Conservation (phyloP, 2,329 filamentous ascomycete genomes). For the Magnaporthiopsis poae region DNA sequence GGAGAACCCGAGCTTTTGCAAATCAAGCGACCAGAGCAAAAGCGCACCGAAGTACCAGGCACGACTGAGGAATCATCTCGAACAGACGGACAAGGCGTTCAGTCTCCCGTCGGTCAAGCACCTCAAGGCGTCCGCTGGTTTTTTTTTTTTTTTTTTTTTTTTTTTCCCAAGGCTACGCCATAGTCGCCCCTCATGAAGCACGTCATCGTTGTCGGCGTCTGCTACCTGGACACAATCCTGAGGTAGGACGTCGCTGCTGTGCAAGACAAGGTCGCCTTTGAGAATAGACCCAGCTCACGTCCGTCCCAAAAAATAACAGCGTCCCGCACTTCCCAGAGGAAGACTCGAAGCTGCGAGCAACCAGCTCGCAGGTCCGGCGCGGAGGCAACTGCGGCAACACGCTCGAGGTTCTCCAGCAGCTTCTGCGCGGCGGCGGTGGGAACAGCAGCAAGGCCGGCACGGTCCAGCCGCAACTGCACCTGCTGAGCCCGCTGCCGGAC, state of each 20-base stretch:
- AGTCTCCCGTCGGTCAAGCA: too few relatives aligned
- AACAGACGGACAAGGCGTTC: too few relatives aligned
- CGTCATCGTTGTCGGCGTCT: slow-evolving; percentile 56
- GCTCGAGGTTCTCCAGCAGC: slow-evolving; percentile 59
- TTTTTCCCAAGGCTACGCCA: too few relatives aligned
- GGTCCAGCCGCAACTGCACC: slow-evolving; percentile 25
- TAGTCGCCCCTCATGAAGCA: slow-evolving; percentile 35
- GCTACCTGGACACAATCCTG: slow-evolving; percentile 62
- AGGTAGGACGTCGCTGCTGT: slow-evolving; percentile 29
- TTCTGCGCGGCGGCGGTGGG: slow-evolving; percentile 27
- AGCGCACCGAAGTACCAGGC: not conserved
- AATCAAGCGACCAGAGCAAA: not conserved
- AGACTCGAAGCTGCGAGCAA: slow-evolving; percentile 63
- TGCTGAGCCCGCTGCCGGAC: slow-evolving; percentile 47
- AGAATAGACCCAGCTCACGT: not conserved
- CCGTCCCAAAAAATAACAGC: slow-evolving; percentile 26
- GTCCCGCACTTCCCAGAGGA: slow-evolving; percentile 58
- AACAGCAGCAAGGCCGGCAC: not conserved
- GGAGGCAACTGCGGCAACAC: slow-evolving; percentile 67
- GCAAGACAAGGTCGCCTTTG: not conserved
- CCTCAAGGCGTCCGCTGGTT: too few relatives aligned
- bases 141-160: too few relatives aligned
- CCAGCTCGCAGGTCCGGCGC: slow-evolving; percentile 46
- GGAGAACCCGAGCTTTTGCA: not conserved
- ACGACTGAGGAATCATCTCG: not conserved